Base-by-base conservation (phyloP, 1,284 basidiomycete species). In the Butyriboletus appendiculatus region DNA sequence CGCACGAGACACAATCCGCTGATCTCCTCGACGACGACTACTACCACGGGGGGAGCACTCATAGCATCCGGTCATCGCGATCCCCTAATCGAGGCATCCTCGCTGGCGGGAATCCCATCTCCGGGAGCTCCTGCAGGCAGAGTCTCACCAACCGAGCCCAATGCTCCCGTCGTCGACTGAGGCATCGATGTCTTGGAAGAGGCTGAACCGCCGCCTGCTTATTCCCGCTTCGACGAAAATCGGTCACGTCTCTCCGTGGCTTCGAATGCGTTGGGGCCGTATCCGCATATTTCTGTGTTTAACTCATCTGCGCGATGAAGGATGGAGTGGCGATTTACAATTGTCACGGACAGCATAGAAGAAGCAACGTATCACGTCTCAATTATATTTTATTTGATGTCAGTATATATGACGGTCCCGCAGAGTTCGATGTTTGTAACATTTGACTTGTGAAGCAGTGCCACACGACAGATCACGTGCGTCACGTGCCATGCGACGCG, bases 401-500 rank as follows among this genome's bases (percentile, higher is more conserved):
- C 32, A 15, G n/a, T 10, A 24, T 24, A 18, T 50, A 28, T 38
- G 24, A 24, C n/a, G 22, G 22, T 24, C 26, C 26, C 26, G 24
- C 24, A 24, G 24, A 26, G 26, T 24, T 24, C 24, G 24, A 24
- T 24, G 24, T 24, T 24, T 3, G 4, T 4, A 22, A 22, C 28
- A 28, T 10, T 7, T 28, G 16, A 20, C 18, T 8, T 8, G 32
- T 20, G 14, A 14, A 14, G 15, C 32, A 50, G 9, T 41, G 24
- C 9, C 15, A 16, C 15, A 11, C 10, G 4, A 16, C 9, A 22
- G 4, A 14, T 61, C 56, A 64, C 62, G 58, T 45, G 50, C 1
- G 9, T 63, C 63, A 65, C 62, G 62, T 68, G 63, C 9, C 0
- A 6, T 4, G 9, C 11, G 44, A 50, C 64, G 57, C 62, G 66